phyloP scores from a whole-genome alignment of 257 asterid genomes.

The Petunia secreta region DNA sequence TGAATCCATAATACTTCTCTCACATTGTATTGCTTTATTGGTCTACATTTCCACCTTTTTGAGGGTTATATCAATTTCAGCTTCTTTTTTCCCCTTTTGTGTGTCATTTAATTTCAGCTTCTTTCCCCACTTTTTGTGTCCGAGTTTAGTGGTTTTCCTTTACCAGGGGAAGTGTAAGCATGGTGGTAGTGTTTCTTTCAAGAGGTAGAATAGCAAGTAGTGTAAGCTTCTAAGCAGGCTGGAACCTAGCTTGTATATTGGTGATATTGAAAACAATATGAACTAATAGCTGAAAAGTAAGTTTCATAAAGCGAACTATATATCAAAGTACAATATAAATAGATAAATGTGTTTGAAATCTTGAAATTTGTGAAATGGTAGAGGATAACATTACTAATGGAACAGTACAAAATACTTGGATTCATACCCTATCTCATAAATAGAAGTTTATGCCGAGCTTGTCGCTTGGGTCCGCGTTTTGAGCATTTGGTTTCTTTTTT shows the following conservation, averaged over 20 bases:
- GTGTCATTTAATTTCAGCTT: neutral
- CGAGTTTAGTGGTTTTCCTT: neutral
- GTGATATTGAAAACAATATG: slow-evolving; percentile 8
- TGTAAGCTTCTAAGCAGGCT: slow-evolving; percentile 4
- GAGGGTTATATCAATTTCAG: neutral
- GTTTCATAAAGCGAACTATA: neutral
- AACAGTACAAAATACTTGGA: neutral
- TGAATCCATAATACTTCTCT: slow-evolving; percentile 3
- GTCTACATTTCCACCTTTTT: neutral
- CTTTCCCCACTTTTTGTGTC: neutral
- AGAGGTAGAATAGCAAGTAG: slow-evolving; percentile 20
- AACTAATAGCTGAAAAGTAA: slow-evolving; percentile 14
- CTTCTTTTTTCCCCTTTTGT: neutral
- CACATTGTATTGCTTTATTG: slow-evolving; percentile 16
- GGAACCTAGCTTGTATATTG: neutral
- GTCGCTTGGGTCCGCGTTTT: neutral
- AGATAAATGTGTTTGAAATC: neutral
- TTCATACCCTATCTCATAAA: neutral
- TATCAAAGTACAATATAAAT: neutral
- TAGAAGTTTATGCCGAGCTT: neutral
- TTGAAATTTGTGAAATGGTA: neutral
- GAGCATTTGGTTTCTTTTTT: neutral
- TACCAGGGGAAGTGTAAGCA: slow-evolving; percentile 9
- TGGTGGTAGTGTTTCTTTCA: neutral
- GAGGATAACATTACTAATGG: neutral